A percentile compares a stretch with the other conserved stretches of the same genome.
phyloP scores from a whole-genome alignment of 23 red algal species.

The Gracilaria gracilis region DNA sequence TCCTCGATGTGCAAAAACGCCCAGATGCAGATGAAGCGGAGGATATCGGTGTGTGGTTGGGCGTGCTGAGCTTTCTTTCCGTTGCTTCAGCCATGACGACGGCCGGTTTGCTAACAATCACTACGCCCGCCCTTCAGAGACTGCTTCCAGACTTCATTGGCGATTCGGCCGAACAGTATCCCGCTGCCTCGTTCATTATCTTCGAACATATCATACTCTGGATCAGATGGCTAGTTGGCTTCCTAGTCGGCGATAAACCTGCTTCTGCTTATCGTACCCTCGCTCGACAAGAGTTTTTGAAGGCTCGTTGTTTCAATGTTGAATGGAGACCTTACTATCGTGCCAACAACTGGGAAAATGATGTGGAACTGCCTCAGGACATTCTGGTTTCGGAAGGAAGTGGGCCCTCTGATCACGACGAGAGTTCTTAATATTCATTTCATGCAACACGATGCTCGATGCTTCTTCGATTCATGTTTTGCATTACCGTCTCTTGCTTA shows the following conservation, averaged over 20 bases:
- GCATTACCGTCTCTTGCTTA: neutral
- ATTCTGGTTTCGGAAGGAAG: neutral
- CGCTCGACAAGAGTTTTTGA: slow-evolving; percentile 68
- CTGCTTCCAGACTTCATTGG: slow-evolving; percentile 48
- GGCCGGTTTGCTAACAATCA: slow-evolving; percentile 58
- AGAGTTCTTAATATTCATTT: neutral
- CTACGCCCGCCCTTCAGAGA: slow-evolving; percentile 52
- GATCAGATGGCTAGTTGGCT: slow-evolving; percentile 41
- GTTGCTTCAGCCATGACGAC: slow-evolving; percentile 64
- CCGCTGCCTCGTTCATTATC: slow-evolving; percentile 54
- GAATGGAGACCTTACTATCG: slow-evolving; percentile 57
- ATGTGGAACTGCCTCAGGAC: neutral
- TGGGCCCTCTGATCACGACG: neutral
- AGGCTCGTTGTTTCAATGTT: slow-evolving; percentile 59
- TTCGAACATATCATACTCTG: slow-evolving; percentile 67
- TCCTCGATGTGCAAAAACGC: slow-evolving; percentile 61
- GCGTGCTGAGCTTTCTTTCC: slow-evolving; percentile 53
- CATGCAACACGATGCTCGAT: neutral
- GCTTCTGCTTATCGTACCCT: slow-evolving; percentile 36
- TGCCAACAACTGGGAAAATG: slow-evolving; percentile 24
- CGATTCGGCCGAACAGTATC: slow-evolving; percentile 28
- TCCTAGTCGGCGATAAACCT: slow-evolving; percentile 62
- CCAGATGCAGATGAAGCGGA: slow-evolving; percentile 63
- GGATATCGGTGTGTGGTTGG: slow-evolving; percentile 70
- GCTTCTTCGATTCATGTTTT: neutral